Base-by-base conservation (phyloP, 1,139 yeast genomes). In the Yamadazyma dushanensis region DNA sequence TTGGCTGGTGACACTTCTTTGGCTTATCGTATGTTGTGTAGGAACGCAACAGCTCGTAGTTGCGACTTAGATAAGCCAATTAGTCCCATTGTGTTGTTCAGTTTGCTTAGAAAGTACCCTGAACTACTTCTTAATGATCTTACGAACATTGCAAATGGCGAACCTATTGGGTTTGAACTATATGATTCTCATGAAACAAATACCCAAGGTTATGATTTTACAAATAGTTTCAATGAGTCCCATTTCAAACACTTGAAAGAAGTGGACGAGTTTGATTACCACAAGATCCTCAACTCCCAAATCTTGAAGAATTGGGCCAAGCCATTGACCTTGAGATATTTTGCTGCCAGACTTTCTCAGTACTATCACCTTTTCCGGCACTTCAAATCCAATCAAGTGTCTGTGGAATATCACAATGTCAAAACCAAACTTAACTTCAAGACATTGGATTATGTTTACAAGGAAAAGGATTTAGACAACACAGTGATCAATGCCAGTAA, bases 261-360 rank as follows among this genome's bases (percentile, higher is more conserved):
- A n/a, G 21, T 46, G 3, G 57, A 50, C 20, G 43, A 46, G 25
- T 47, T 50, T 34, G 46, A 38, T 15, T 51, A 51, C 29, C 26
- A 32, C 8, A 11, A 29, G 4, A 37, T 50, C 7, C 39, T 50
- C 2, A 34, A 37, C 14, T 14, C 24, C 3, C 16, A 34, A 5
- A 49, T 65, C 9, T 51, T 66, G 13, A 53, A 46, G 3, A 37
- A 47, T 2, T 82, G 89, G 89, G 50, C 56, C 34, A 58, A 38
- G 2, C 78, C 84, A 1, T 66, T 79, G 13, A 81, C 88, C 0
- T 51, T 80, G 26, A 56, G 79, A 35, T 76, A 76, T 45, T 66
- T 83, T 39, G 76, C 83, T 1, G 73, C 76, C 1, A 58, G 87
- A 37, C 49, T 75, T 6, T 62, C 80, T 1, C 83, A 79, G 47